A percentile compares a stretch with the other conserved stretches of the same genome.
Evolutionary conservation across 73 alveolate genomes (phyloP).

Genomic region (Chromera velia): DNA sequence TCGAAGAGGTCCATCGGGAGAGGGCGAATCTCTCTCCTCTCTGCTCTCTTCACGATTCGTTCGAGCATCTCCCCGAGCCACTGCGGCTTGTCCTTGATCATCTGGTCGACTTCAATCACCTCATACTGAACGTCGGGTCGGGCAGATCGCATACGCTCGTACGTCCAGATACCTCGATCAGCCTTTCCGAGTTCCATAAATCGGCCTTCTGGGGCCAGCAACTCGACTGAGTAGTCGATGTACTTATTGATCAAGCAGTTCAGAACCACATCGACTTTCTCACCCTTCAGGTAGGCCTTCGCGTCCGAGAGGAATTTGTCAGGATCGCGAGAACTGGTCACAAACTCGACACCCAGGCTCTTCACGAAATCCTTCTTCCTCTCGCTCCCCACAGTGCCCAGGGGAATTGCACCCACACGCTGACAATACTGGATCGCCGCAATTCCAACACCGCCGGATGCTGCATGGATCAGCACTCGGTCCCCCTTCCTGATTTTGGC

Average conservation of each 20-base stretch:
- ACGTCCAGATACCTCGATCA: constrained; percentile 36
- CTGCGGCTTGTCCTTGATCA: not conserved
- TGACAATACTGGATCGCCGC: constrained; percentile 23
- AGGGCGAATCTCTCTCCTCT: not conserved
- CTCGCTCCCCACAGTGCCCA: constrained; percentile 26
- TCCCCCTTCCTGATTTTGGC: constrained; percentile 6
- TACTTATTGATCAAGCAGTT: constrained; percentile 10
- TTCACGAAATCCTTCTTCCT: constrained; percentile 14
- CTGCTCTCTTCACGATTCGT: not conserved
- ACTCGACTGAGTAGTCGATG: not conserved
- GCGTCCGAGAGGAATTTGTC: constrained; percentile 8
- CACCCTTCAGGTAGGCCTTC: not conserved
- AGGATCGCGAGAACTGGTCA: constrained; percentile 23
- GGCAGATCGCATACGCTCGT: constrained; percentile 1
- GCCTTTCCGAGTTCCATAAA: constrained; percentile 44
- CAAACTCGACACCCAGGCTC: constrained; percentile 24
- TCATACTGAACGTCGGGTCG: constrained; percentile 16
- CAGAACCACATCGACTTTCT: constrained; percentile 10
- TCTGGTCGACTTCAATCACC: not conserved
- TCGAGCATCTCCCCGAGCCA: not conserved
- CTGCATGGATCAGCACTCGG: constrained; percentile 33
- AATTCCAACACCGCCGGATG: constrained; percentile 38
- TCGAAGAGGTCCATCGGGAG: not conserved
- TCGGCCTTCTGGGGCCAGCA: constrained; percentile 18
- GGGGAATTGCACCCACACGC: constrained; percentile 18